Evolutionary conservation across 371 early-diverging fungal genomes (phyloP).

Genomic region (Zancudomyces culisetae): DNA sequence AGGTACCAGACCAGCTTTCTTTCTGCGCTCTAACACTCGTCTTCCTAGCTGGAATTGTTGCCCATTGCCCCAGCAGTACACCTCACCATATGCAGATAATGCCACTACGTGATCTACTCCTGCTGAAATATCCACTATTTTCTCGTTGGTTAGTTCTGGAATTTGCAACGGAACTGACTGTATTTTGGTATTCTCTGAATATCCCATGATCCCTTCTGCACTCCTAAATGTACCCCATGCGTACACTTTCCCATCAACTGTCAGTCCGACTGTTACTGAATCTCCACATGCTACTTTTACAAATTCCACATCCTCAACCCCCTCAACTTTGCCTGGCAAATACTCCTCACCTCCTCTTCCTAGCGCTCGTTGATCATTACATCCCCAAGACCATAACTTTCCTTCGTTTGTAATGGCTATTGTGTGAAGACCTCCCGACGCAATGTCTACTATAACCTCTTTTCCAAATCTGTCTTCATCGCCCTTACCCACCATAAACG

Average conservation of each 20-base stretch:
- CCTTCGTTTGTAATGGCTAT: conserved; percentile 59
- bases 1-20: conserved; percentile 35
- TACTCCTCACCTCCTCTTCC: conserved; percentile 76
- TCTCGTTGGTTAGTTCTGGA: conserved; percentile 18
- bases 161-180: conserved; percentile 45
- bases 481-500: conserved; percentile 34
- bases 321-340: conserved; percentile 32
- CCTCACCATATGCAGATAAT: conserved; percentile 43
- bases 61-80: conserved; percentile 90
- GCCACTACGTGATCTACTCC: conserved; percentile 88
- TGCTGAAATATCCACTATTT: conserved; percentile 57
- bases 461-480: conserved; percentile 8
- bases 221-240: conserved; percentile 89
- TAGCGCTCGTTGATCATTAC: conserved; percentile 96
- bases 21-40: conserved; percentile 44
- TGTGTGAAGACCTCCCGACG: conserved; percentile 80
- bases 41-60: conserved; percentile 88
- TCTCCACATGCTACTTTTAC: conserved; percentile 86
- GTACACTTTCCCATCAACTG: conserved; percentile 67
- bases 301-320: conserved; percentile 48
- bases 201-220: conserved; percentile 48
- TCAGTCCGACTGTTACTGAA: conserved; percentile 76
- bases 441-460: conserved; percentile 47
- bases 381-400: conserved; percentile 84
- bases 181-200: conserved; percentile 35